Percentiles rank a stretch among this genome's conserved stretches.
Conservation (phyloP, 805 yeast genomes). For the Hanseniaspora valbyensis region DNA sequence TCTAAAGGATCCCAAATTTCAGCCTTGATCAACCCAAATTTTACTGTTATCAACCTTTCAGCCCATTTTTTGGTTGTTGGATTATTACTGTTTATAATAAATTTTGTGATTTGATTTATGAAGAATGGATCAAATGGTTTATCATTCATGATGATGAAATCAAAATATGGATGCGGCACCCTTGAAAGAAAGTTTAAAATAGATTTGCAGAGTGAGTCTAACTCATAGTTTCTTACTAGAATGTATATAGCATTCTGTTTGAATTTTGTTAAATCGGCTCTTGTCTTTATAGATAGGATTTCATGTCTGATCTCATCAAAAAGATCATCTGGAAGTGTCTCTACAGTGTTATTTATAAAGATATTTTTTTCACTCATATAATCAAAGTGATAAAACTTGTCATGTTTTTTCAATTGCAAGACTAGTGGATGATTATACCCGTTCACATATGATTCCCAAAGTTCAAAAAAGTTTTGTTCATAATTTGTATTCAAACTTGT, state of each 20-base stretch:
- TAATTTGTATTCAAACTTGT: slow-evolving; percentile 1
- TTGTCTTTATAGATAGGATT: neutral
- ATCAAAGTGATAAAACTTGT: slow-evolving; percentile 5
- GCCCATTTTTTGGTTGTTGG: slow-evolving; percentile 31
- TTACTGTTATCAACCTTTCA: slow-evolving; percentile 29
- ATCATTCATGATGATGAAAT: slow-evolving; percentile 73
- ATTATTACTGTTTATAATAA: neutral
- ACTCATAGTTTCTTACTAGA: slow-evolving; percentile 2
- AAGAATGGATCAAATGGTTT: slow-evolving; percentile 56
- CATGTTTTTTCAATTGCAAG: neutral
- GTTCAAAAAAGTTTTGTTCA: neutral
- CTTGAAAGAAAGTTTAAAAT: neutral
- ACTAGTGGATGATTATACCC: slow-evolving; percentile 3
- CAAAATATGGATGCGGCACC: slow-evolving; percentile 33
- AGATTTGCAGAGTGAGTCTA: slow-evolving; percentile 2
- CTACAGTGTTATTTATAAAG: neutral
- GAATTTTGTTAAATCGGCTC: neutral
- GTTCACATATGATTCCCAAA: slow-evolving; percentile 7
- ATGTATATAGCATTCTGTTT: slow-evolving; percentile 8
- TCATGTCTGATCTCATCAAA: neutral
- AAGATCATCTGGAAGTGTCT: neutral
- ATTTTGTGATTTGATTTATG: slow-evolving; percentile 40
- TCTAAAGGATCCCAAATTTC: slow-evolving; percentile 70
- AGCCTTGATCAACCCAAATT: slow-evolving; percentile 53
- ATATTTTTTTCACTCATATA: neutral